Evolutionary conservation across 2,329 filamentous ascomycete species (phyloP), one percentile per base, ranked within the genome.

Genomic region (Xenosphaeropsis pyriputrescens): DNA sequence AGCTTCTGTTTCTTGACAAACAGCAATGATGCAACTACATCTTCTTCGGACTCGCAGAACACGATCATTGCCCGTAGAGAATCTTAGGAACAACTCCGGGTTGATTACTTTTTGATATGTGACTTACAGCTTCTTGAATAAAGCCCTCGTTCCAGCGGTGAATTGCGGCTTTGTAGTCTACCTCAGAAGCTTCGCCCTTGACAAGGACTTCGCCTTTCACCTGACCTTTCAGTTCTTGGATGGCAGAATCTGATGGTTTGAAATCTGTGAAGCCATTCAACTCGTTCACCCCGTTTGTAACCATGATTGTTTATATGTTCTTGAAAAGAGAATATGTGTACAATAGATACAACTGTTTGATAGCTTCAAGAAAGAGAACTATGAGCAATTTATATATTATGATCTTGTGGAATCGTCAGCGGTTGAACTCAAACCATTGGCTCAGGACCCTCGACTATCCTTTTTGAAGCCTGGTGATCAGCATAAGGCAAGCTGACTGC

Each of bases 111-210:
- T 18, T 18, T 13, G 22, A 19, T 12, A 30, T 31, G 9, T 19
- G 12, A 41, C 33, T 9, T 36, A 44, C 44, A 32, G 44, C 44
- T 43, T 44, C 37, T 32, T 35, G 30, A 7, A 44, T 29, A 14
- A 36, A 40, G 6, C 39, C 38, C 14, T 43, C 35, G 17, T 42
- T 39, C 16, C 37, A 44, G 32, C 44, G 40, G 40, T 43, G 39
- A 16, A 44, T 44, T 22, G 42, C 43, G n/a, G 34, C 34, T 4
- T 32, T 30, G 19, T 44, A 46, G 11, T 19, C 29, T 13, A 40
- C 32, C 12, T 45, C 40, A 8, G 29, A 22, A 16, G 36, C 29
- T 14, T 43, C 35, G 5, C 39, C 39, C 22, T 38, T 43, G 31
- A 41, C 29, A 6, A 43, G 6, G 5, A 43, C 37, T n/a, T 41